Evolutionary conservation across 148 eudicot genomes (phyloP).

Genomic region (Vaccinium corymbosum): DNA sequence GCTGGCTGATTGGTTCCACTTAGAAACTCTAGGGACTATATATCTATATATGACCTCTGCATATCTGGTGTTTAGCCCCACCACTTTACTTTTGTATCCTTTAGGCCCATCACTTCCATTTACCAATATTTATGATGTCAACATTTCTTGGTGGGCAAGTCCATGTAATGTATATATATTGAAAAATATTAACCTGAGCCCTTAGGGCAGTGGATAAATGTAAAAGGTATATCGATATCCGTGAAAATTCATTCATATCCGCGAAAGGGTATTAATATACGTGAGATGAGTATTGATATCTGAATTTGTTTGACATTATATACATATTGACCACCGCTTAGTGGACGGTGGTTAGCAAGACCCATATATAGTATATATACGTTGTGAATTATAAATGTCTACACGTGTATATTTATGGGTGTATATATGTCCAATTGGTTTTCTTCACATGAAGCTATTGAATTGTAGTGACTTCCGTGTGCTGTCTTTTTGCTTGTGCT

Average conservation of each 20-base stretch:
- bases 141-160: conserved; percentile 31
- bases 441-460: neutral
- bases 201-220: too few species aligned
- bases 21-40: conserved; percentile 15
- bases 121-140: conserved; percentile 1
- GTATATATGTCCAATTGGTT: neutral
- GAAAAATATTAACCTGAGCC: too few species aligned
- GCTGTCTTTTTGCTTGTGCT: neutral
- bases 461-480: neutral
- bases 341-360: too few species aligned
- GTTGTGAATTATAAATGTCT: too few species aligned
- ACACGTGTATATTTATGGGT: neutral
- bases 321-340: too few species aligned
- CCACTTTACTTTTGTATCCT: conserved; percentile 4
- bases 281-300: too few species aligned
- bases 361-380: too few species aligned
- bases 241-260: too few species aligned
- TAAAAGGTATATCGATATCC: too few species aligned
- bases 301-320: too few species aligned
- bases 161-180: neutral
- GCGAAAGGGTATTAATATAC: too few species aligned
- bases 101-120: conserved; percentile 23
- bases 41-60: neutral
- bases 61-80: conserved; percentile 15
- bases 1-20: conserved; percentile 26